Evolutionary conservation across 2,329 filamentous ascomycete genomes (phyloP).

Genomic region (Cladosporium sp.): DNA sequence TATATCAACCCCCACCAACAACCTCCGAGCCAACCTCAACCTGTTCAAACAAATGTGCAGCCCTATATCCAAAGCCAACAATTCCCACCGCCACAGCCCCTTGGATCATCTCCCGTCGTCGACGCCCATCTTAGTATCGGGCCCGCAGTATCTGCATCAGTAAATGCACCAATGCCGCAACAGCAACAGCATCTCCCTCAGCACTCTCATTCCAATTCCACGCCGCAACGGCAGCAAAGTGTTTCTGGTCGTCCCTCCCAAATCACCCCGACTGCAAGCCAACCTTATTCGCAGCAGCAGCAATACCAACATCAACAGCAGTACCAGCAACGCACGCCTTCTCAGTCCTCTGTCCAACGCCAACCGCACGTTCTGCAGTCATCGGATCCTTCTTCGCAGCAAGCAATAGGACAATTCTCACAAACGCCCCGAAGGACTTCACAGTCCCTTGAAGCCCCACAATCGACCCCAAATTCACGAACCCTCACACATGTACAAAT

Average conservation of each 20-base stretch:
- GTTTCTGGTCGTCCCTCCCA: background rate
- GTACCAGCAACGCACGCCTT: background rate
- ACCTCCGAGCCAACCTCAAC: background rate
- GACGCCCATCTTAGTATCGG: background rate
- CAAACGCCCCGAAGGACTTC: conserved; percentile 12
- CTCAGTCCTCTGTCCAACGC: background rate
- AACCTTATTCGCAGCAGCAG: background rate
- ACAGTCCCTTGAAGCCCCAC: conserved; percentile 15
- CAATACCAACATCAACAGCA: background rate
- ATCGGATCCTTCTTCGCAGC: background rate
- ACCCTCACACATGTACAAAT: conserved; percentile 11
- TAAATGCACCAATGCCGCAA: background rate
- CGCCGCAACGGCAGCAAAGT: background rate
- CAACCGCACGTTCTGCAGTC: background rate
- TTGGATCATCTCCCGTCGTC: background rate
- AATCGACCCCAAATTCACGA: conserved; percentile 11
- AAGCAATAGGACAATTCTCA: background rate
- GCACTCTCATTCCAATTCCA: background rate
- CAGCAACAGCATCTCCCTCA: background rate
- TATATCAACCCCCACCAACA: background rate
- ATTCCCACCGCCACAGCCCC: background rate
- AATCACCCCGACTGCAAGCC: background rate
- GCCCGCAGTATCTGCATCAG: background rate
- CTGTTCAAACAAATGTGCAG: background rate
- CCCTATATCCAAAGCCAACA: background rate